Percentiles rank a stretch among this genome's conserved stretches.
Conservation (phyloP, 2,329 filamentous ascomycete species). For the Coniochaeta ligniaria region DNA sequence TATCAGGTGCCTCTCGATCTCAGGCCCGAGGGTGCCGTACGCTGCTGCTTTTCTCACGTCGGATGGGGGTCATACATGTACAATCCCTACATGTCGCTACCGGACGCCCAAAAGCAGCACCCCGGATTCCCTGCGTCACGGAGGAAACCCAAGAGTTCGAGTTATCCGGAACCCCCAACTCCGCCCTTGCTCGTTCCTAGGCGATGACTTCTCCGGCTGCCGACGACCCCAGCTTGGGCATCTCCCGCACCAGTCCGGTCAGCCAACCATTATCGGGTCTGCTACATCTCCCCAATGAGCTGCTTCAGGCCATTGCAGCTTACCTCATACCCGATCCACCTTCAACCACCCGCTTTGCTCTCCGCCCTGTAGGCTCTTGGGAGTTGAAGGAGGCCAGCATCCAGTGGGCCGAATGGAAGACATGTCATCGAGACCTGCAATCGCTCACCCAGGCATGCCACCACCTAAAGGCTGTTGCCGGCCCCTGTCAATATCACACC, state of each 20-base stretch:
- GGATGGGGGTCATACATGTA: neutral
- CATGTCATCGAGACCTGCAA: constrained; percentile 11
- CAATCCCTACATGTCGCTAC: neutral
- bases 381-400: constrained; percentile 14
- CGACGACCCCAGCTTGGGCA: neutral
- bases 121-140: neutral
- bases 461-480: constrained; percentile 15
- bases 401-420: constrained; percentile 16
- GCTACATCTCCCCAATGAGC: constrained; percentile 14
- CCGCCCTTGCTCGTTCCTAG: neutral
- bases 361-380: constrained; percentile 16
- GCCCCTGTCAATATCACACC: constrained; percentile 17
- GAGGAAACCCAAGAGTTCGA: neutral
- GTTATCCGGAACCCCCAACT: neutral
- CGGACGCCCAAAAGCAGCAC: neutral
- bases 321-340: constrained; percentile 12
- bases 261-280: constrained; percentile 1
- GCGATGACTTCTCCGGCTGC: neutral
- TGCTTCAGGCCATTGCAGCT: constrained; percentile 17
- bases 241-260: neutral
- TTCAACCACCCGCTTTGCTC: constrained; percentile 16
- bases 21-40: neutral
- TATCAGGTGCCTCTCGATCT: neutral
- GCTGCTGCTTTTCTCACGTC: neutral
- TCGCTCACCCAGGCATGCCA: constrained; percentile 14